Evolutionary conservation across 805 yeast genomes (phyloP).

Genomic region (Sugiyamaella boreocaroliniensis): DNA sequence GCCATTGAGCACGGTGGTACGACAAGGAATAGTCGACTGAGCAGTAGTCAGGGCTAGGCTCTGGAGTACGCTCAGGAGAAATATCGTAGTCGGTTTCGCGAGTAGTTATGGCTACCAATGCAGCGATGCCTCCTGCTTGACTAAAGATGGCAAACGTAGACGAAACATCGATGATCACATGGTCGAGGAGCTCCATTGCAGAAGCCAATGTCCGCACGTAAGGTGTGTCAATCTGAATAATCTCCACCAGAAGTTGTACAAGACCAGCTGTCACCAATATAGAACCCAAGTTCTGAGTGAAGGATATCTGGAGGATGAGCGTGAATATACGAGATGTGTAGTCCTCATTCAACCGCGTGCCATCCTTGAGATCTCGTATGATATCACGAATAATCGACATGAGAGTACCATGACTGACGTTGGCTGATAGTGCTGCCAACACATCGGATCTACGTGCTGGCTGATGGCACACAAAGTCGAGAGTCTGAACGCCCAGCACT

Average conservation of each 20-base stretch:
- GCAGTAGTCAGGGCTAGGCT: constrained; percentile 42
- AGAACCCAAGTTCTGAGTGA: constrained; percentile 31
- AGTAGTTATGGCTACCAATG: constrained; percentile 53
- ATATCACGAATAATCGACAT: constrained; percentile 65
- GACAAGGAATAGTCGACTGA: constrained; percentile 34
- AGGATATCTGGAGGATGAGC: constrained; percentile 50
- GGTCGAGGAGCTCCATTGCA: constrained; percentile 53
- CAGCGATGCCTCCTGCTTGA: constrained; percentile 56
- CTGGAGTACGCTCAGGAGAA: constrained; percentile 8
- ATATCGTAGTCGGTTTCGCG: constrained; percentile 61
- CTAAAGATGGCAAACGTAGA: constrained; percentile 53
- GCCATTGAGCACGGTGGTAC: constrained; percentile 33
- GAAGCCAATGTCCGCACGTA: constrained; percentile 55
- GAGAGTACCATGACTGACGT: constrained; percentile 76
- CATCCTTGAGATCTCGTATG: constrained; percentile 42
- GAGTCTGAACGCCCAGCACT: constrained; percentile 54
- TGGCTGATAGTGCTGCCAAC: constrained; percentile 72
- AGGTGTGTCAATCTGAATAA: constrained; percentile 46
- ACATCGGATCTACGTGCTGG: constrained; percentile 71
- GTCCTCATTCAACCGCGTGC: constrained; percentile 42
- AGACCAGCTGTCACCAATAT: constrained; percentile 71
- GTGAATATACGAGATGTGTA: constrained; percentile 47
- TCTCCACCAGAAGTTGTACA: constrained; percentile 55
- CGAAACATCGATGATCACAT: constrained; percentile 33
- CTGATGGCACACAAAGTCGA: constrained; percentile 62